Conservation (phyloP, 2,329 filamentous ascomycete species). For the Colletotrichum navitas region DNA sequence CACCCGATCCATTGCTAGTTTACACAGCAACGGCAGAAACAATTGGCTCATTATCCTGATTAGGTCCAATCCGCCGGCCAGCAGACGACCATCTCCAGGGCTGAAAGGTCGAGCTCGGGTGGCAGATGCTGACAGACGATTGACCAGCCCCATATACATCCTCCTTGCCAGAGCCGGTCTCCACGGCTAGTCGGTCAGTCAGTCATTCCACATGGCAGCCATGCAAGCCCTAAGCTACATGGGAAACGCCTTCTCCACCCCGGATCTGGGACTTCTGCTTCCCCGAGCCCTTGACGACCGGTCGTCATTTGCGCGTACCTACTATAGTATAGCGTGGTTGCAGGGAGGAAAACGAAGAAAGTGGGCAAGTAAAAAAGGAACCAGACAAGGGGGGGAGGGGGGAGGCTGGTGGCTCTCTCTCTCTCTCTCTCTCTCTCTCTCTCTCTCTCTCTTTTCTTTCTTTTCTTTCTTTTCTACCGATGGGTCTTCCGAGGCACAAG, state of each 20-base stretch:
- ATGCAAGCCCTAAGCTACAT: slow-evolving; percentile 37
- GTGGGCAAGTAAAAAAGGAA: not conserved
- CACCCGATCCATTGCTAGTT: slow-evolving; percentile 19
- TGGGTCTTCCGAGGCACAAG: slow-evolving; percentile 23
- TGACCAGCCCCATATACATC: slow-evolving; percentile 1
- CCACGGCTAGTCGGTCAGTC: slow-evolving; percentile 13
- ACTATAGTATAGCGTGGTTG: slow-evolving; percentile 10
- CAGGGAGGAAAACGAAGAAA: not conserved
- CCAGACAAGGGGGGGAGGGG: not conserved
- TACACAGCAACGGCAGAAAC: slow-evolving; percentile 10
- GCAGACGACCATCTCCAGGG: slow-evolving; percentile 2
- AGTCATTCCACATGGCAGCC: slow-evolving; percentile 42
- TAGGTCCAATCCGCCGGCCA: slow-evolving; percentile 22
- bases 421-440: not conserved
- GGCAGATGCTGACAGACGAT: slow-evolving; percentile 13
- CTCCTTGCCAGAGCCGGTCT: slow-evolving; percentile 18
- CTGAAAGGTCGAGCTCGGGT: slow-evolving; percentile 16
- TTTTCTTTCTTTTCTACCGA: not conserved
- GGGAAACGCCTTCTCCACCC: slow-evolving; percentile 31
- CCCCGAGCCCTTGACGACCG: slow-evolving; percentile 36
- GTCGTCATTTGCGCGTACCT: slow-evolving; percentile 26
- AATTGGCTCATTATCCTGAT: slow-evolving; percentile 9
- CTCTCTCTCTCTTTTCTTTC: not conserved
- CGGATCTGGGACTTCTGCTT: slow-evolving; percentile 39
- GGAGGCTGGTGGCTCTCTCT: not conserved